Evolutionary conservation across 768 basidiomycete species (phyloP).

Genomic region (Auriscalpium microsporum): DNA sequence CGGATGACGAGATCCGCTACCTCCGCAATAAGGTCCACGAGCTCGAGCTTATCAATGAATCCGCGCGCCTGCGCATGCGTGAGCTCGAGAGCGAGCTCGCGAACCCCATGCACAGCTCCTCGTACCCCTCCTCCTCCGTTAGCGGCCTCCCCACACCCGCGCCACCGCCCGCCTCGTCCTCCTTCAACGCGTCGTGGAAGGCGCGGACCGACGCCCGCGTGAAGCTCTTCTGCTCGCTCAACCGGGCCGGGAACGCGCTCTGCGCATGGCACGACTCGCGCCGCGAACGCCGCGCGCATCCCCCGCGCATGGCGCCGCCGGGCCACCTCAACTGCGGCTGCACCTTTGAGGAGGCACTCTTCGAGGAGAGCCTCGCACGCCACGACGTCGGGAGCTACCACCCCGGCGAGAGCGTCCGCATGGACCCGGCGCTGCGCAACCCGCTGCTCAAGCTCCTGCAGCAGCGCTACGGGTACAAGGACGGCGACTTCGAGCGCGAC

Average conservation of each 20-base stretch:
- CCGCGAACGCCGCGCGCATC: slow-evolving; percentile 67
- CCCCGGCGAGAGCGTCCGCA: slow-evolving; percentile 78
- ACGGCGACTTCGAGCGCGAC: slow-evolving; percentile 81
- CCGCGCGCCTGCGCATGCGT: slow-evolving; percentile 37
- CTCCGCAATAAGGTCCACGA: slow-evolving; percentile 54
- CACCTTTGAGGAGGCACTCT: slow-evolving; percentile 75
- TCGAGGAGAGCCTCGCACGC: slow-evolving; percentile 75
- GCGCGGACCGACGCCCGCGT: slow-evolving; percentile 65
- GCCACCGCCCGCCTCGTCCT: slow-evolving; percentile 28
- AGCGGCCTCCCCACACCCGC: slow-evolving; percentile 23
- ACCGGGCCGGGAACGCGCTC: slow-evolving; percentile 81
- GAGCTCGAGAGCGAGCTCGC: slow-evolving; percentile 41
- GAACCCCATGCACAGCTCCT: slow-evolving; percentile 17
- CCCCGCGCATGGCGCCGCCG: slow-evolving; percentile 72
- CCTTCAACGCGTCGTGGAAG: slow-evolving; percentile 59
- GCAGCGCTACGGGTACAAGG: slow-evolving; percentile 66
- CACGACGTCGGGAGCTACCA: slow-evolving; percentile 76
- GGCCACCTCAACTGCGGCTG: slow-evolving; percentile 83
- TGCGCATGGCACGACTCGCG: slow-evolving; percentile 89
- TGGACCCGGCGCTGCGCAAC: slow-evolving; percentile 82
- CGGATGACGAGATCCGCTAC: slow-evolving; percentile 43
- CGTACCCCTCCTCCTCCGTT: slow-evolving; percentile 13
- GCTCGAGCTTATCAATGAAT: slow-evolving; percentile 52
- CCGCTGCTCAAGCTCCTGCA: slow-evolving; percentile 67
- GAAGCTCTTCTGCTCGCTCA: slow-evolving; percentile 68